A percentile compares a stretch with the other conserved stretches of the same genome.
phyloP scores from a whole-genome alignment of 495 filamentous ascomycete genomes.

The Penicillium lagena region DNA sequence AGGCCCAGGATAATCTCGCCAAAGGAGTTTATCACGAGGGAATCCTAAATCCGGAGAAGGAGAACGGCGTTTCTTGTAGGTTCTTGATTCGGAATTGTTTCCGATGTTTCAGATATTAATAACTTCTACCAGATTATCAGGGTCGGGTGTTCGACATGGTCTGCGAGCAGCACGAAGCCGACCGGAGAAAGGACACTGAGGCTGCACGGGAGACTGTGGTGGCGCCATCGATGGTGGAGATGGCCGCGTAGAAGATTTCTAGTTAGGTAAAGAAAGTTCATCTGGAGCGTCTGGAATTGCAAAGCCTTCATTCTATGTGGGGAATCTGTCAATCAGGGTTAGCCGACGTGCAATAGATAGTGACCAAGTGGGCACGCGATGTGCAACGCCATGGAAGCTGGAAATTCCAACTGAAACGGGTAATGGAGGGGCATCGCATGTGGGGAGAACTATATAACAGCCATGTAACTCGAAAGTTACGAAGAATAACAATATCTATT shows the following conservation, averaged over 20 bases:
- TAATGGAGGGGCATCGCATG: conserved; percentile 15
- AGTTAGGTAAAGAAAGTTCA: neutral
- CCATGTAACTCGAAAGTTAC: too few relatives aligned
- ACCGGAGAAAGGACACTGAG: conserved; percentile 13
- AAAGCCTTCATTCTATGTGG: too few relatives aligned
- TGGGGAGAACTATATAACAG: conserved; percentile 17
- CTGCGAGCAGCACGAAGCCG: conserved; percentile 38
- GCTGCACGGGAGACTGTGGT: conserved; percentile 6
- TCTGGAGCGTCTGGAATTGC: too few relatives aligned
- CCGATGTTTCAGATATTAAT: neutral
- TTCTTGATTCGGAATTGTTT: conserved; percentile 1
- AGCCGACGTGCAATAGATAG: too few relatives aligned
- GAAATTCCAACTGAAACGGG: conserved; percentile 21
- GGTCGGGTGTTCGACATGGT: conserved; percentile 48
- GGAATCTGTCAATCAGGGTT: too few relatives aligned
- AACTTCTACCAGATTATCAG: conserved; percentile 41
- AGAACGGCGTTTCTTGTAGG: conserved; percentile 51
- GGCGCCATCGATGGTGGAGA: conserved; percentile 10
- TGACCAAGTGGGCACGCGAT: too few relatives aligned
- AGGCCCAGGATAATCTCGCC: conserved; percentile 49
- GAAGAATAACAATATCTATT: too few relatives aligned
- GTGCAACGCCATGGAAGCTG: neutral
- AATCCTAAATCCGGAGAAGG: conserved; percentile 51
- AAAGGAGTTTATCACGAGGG: conserved; percentile 53
- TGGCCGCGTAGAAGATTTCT: conserved; percentile 14